Evolutionary conservation across 1,139 yeast genomes (phyloP).

Genomic region (Candida tunisiensis): DNA sequence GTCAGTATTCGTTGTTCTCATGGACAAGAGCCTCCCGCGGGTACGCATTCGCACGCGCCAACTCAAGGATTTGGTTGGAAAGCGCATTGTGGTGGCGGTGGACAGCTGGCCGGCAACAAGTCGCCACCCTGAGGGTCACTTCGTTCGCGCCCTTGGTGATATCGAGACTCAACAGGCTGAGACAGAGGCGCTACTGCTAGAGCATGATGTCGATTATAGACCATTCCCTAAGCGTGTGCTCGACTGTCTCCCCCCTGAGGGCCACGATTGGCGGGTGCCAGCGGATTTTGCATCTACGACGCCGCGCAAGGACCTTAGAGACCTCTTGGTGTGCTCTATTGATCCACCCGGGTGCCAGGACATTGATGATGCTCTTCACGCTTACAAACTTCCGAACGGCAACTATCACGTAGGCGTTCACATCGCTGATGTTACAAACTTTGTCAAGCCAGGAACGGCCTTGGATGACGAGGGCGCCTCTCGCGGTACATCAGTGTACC

Average conservation of each 20-base stretch:
- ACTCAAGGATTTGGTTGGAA: constrained; percentile 64
- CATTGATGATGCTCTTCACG: constrained; percentile 97
- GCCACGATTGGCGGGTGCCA: constrained; percentile 87
- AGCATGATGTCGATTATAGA: constrained; percentile 91
- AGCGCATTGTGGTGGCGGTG: constrained; percentile 80
- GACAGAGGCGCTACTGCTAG: constrained; percentile 84
- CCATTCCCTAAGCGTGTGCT: constrained; percentile 89
- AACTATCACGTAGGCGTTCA: constrained; percentile 97
- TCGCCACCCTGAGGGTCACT: constrained; percentile 88
- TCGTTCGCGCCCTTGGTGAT: constrained; percentile 76
- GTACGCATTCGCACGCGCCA: constrained; percentile 78
- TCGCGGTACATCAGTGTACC: constrained; percentile 91
- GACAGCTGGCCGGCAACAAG: constrained; percentile 86
- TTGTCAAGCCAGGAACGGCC: constrained; percentile 85
- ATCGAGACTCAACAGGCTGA: constrained; percentile 91
- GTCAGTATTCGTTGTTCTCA: constrained; percentile 67
- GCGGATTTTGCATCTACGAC: constrained; percentile 35
- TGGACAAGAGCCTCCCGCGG: constrained; percentile 83
- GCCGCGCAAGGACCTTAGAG: constrained; percentile 66
- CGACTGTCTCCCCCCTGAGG: constrained; percentile 85
- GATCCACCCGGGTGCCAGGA: constrained; percentile 99
- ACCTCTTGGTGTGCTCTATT: constrained; percentile 80
- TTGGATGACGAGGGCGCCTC: constrained; percentile 93
- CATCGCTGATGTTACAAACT: constrained; percentile 97
- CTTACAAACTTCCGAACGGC: constrained; percentile 70